Evolutionary conservation across 192 early-diverging fungal species (phyloP).

Genomic region (Umbelopsis vinacea): DNA sequence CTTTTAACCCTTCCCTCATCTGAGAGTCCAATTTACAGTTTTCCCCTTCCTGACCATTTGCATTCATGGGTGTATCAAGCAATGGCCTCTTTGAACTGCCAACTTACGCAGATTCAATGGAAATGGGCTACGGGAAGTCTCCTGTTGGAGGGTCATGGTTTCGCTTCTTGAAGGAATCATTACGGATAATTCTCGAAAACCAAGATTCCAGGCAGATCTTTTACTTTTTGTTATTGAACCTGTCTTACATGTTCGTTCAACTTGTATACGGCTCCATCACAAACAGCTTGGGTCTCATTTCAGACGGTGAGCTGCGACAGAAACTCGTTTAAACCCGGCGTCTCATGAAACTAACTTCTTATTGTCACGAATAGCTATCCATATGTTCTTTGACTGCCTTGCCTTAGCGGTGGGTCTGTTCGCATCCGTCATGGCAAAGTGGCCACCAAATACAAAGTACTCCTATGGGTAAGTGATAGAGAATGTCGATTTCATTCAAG

Average conservation of each 20-base stretch:
- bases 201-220: slow-evolving; percentile 90
- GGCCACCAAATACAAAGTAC: slow-evolving; percentile 82
- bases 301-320: slow-evolving; percentile 64
- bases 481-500: not conserved
- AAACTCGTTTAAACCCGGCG: not conserved
- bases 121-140: slow-evolving; percentile 38
- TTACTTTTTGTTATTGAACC: slow-evolving; percentile 90
- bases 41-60: not conserved
- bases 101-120: slow-evolving; percentile 37
- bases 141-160: slow-evolving; percentile 17
- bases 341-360: slow-evolving; percentile 7
- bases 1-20: not conserved
- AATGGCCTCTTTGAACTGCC: slow-evolving; percentile 33
- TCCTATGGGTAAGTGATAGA: slow-evolving; percentile 65
- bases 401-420: slow-evolving; percentile 86
- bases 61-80: slow-evolving; percentile 7
- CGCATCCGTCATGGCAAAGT: slow-evolving; percentile 90
- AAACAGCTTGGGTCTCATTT: slow-evolving; percentile 88
- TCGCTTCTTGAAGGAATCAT: slow-evolving; percentile 31
- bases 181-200: slow-evolving; percentile 64
- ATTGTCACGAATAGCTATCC: slow-evolving; percentile 66
- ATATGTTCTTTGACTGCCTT: slow-evolving; percentile 98
- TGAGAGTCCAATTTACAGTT: not conserved
- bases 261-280: slow-evolving; percentile 78
- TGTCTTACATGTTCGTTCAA: slow-evolving; percentile 93